Evolutionary conservation across 257 asterid genomes (phyloP), one percentile per base, ranked within the genome.

Genomic region (Solanum virginianum): DNA sequence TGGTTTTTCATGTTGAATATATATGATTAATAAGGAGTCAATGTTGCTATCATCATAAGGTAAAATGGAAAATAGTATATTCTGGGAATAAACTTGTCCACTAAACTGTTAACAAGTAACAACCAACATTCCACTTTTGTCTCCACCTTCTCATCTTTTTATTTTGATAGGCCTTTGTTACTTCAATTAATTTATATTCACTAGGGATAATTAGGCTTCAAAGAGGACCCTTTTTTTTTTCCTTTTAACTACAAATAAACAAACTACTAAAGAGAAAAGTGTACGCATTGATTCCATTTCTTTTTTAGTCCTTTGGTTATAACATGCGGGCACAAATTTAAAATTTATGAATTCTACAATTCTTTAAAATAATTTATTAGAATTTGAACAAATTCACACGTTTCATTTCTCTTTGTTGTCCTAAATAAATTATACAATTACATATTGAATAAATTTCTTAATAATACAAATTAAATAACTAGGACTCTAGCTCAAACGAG

Each of bases 11-110:
- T 17, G 22, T 69, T 14, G 3, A n/a, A 62, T 62, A 12, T 62
- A 5, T 0, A 62, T 59, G 36, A 62, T 14, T 62, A 10, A 62
- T 62, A 62, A 22, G 12, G 32, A 62, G 84, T 85, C 88, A 41
- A 80, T 74, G 29, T 57, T 60, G 45, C 51, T 9, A 86, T 88
- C 77, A 85, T 86, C 36, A 45, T 85, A 88, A 86, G 84, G 81
- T 80, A 77, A 43, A 2, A 86, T 55, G 86, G 85, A 54, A 82
- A 80, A 87, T 55, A 89, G 91, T 80, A 90, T 90, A 90, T 88
- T 90, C 89, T 83, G 18, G 86, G 91, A 88, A 90, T 88, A 88
- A 88, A 88, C 90, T 72, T 66, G 22, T 70, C 88, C 89, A 87
- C 85, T 89, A 62, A 11, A 13, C 65, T 51, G 43, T 71, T n/a